A percentile compares a stretch with the other conserved stretches of the same genome.
phyloP scores from a whole-genome alignment of 2,329 filamentous ascomycete species.

The Ophiostoma ulmi region DNA sequence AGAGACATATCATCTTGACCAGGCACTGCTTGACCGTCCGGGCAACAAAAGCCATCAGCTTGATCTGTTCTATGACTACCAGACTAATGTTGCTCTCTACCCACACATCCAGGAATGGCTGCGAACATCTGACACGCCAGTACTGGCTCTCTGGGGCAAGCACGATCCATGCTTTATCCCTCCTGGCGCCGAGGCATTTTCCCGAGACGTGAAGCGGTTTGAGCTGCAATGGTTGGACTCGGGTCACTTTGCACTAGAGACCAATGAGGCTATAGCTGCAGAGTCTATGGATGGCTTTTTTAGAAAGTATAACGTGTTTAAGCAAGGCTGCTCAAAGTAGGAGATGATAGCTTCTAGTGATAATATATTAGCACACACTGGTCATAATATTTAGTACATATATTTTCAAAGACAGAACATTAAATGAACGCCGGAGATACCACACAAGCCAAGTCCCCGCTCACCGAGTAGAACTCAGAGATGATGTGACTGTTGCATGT shows the following conservation, averaged over 20 bases:
- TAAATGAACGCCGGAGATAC: not conserved
- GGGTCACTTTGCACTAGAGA: constrained; percentile 51
- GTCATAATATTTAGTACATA: too few relatives aligned
- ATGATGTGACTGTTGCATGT: not conserved
- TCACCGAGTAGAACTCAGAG: not conserved
- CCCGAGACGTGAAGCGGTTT: constrained; percentile 43
- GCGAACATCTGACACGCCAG: constrained; percentile 42
- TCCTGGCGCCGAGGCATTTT: constrained; percentile 50
- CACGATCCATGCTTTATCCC: constrained; percentile 49
- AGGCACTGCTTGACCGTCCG: constrained; percentile 45
- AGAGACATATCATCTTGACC: constrained; percentile 47
- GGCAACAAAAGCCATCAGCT: constrained; percentile 50
- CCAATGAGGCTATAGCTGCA: constrained; percentile 33
- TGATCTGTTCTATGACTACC: constrained; percentile 54
- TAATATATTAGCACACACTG: too few relatives aligned
- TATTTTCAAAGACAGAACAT: not conserved
- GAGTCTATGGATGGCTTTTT: constrained; percentile 32
- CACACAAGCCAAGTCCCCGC: not conserved
- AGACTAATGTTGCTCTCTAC: constrained; percentile 50
- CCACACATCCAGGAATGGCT: constrained; percentile 53
- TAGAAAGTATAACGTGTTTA: constrained; percentile 29
- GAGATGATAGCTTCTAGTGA: not conserved
- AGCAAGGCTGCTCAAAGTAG: not conserved
- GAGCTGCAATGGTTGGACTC: constrained; percentile 49
- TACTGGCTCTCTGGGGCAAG: constrained; percentile 56